Conservation (phyloP, 352 stramenopile species). For the Globisporangium alternatum region DNA sequence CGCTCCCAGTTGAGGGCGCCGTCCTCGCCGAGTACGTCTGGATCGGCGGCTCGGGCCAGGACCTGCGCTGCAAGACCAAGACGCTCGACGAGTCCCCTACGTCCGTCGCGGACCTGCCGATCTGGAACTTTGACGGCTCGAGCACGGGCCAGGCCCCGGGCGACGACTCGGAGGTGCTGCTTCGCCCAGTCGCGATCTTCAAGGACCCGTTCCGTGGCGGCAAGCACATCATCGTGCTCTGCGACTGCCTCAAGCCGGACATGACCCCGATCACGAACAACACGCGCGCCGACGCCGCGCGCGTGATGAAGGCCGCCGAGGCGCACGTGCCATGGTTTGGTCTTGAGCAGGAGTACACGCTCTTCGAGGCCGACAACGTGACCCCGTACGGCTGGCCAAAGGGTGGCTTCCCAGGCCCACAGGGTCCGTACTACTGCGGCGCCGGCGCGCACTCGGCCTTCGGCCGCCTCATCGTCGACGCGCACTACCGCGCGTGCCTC, state of each 20-base stretch:
- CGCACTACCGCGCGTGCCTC: conserved; percentile 94
- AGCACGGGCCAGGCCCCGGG: conserved; percentile 96
- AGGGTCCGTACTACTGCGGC: conserved; percentile 93
- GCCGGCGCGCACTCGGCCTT: conserved; percentile 96
- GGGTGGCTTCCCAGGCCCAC: conserved; percentile 84
- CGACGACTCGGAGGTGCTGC: conserved; percentile 96
- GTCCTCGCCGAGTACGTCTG: conserved; percentile 94
- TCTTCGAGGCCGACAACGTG: conserved; percentile 87
- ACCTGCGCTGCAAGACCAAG: conserved; percentile 93
- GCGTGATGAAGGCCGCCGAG: conserved; percentile 67
- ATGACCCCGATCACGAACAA: conserved; percentile 92
- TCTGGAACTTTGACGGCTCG: conserved; percentile 98
- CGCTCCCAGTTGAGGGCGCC: conserved; percentile 42
- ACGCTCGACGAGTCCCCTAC: conserved; percentile 77
- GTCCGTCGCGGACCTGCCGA: conserved; percentile 82
- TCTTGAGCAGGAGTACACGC: conserved; percentile 97
- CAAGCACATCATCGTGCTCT: conserved; percentile 97
- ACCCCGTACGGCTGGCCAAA: conserved; percentile 92
- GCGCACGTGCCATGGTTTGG: conserved; percentile 90
- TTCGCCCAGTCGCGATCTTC: conserved; percentile 92
- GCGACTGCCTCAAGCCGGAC: conserved; percentile 95
- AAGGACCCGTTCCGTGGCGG: conserved; percentile 95
- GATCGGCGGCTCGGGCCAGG: conserved; percentile 92
- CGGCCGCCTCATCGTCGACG: conserved; percentile 93
- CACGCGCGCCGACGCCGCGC: conserved; percentile 74